A percentile compares a stretch with the other conserved stretches of the same genome.
These are phyloP conservation scores for Cladophialophora carrionii DNA, from an alignment of 2,329 filamentous ascomycete genomes.

Conservation along the genomic window DNA sequence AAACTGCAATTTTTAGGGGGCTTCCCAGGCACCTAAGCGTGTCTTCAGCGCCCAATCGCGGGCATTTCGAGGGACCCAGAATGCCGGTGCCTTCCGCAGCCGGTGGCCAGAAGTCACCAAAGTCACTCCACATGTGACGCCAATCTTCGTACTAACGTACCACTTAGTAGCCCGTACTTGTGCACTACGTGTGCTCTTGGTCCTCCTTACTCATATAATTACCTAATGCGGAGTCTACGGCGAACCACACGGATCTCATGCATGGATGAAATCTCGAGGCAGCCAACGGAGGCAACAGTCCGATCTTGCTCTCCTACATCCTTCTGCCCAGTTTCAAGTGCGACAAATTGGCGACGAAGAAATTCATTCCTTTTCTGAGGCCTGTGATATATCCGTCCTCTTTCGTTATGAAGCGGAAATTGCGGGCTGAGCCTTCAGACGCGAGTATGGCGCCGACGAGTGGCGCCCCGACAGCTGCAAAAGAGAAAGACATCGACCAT, in stretches of 20 bases:
- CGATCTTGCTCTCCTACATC: background rate
- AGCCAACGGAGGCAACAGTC: background rate
- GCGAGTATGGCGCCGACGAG: background rate
- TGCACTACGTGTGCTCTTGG: background rate
- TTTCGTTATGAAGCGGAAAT: constrained; percentile 6
- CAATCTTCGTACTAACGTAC: background rate
- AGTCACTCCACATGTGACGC: constrained; percentile 13
- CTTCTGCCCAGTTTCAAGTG: background rate
- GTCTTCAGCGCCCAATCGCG: constrained; percentile 19
- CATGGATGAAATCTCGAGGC: background rate
- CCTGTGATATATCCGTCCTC: background rate
- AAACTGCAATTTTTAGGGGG: constrained; percentile 2
- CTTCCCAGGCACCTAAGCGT: constrained; percentile 11
- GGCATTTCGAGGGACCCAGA: background rate
- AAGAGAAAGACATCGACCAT: constrained; percentile 26
- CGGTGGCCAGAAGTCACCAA: constrained; percentile 9
- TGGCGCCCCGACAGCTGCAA: background rate
- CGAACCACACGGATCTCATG: background rate
- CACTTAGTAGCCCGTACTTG: no score
- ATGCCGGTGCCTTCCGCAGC: constrained; percentile 18
- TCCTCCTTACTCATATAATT: background rate
- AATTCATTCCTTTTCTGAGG: background rate
- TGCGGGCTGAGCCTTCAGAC: background rate
- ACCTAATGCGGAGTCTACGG: background rate
- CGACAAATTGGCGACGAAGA: constrained; percentile 3